A percentile compares a stretch with the other conserved stretches of the same genome.
These are phyloP conservation scores for Diutina scorzettiae DNA, from an alignment of 1,139 yeast species.

Conservation along the genomic window DNA sequence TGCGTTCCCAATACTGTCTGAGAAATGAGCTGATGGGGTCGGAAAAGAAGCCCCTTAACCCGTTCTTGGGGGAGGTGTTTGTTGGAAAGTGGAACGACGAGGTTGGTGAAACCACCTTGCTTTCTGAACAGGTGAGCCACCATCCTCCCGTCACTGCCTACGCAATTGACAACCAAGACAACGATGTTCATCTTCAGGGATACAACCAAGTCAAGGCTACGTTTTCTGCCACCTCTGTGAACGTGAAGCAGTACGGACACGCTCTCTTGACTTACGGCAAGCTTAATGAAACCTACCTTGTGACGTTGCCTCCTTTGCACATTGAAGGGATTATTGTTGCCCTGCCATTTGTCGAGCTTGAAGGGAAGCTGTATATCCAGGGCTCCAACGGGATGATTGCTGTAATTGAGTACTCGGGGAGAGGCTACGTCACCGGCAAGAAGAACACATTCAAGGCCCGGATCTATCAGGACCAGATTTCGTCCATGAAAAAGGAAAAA, in stretches of 20 bases:
- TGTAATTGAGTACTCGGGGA: constrained; percentile 71
- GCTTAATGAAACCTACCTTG: constrained; percentile 56
- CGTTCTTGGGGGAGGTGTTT: constrained; percentile 86
- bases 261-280: constrained; percentile 56
- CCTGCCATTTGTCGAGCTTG: constrained; percentile 82
- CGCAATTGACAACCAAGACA: constrained; percentile 58
- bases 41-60: constrained; percentile 93
- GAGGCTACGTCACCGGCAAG: constrained; percentile 95
- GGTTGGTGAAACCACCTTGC: constrained; percentile 60
- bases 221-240: constrained; percentile 64
- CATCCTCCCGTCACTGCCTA: constrained; percentile 95
- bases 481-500: constrained; percentile 40
- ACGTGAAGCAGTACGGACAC: constrained; percentile 87
- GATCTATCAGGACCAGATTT: constrained; percentile 43
- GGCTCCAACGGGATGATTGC: constrained; percentile 69
- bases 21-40: constrained; percentile 84
- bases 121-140: constrained; percentile 89
- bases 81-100: constrained; percentile 73
- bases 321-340: constrained; percentile 88
- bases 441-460: constrained; percentile 86
- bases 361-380: constrained; percentile 74
- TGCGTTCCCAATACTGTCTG: constrained; percentile 87
- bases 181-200: constrained; percentile 65
- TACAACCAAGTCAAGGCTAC: constrained; percentile 83
- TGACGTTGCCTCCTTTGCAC: constrained; percentile 92